phyloP scores from a whole-genome alignment of 1,284 basidiomycete species.

The Ganoderma lingzhi region DNA sequence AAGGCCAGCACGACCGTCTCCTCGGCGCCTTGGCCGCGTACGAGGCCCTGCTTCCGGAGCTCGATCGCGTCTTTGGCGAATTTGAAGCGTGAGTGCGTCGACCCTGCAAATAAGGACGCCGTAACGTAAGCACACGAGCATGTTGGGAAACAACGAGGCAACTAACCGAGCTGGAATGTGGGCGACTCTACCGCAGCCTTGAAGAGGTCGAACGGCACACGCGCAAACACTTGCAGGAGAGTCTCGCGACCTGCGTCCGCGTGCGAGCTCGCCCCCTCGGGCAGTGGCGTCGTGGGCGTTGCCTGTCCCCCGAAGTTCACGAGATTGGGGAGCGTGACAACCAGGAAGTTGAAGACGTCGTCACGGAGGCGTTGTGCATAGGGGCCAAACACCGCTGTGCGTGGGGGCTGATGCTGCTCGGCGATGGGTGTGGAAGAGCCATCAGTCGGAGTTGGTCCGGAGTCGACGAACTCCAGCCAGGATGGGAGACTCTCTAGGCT shows the following conservation, averaged over 20 bases:
- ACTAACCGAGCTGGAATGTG: constrained; percentile 78
- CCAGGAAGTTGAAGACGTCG: constrained; percentile 80
- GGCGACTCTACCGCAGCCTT: constrained; percentile 81
- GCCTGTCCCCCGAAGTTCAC: constrained; percentile 49
- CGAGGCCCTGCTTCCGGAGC: constrained; percentile 73
- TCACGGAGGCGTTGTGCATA: constrained; percentile 75
- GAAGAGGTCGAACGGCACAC: constrained; percentile 83
- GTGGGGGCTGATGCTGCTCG: constrained; percentile 45
- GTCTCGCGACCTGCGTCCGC: constrained; percentile 63
- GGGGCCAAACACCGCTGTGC: constrained; percentile 70
- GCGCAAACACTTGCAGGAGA: constrained; percentile 75
- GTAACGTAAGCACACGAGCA: constrained; percentile 2
- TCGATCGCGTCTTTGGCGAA: constrained; percentile 91
- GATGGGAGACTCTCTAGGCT: constrained; percentile 73
- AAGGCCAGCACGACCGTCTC: constrained; percentile 90
- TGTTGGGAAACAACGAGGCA: not conserved
- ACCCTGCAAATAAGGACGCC: constrained; percentile 51
- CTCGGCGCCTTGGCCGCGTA: constrained; percentile 68
- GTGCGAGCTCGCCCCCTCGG: constrained; percentile 48
- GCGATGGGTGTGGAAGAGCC: constrained; percentile 58
- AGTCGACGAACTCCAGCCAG: constrained; percentile 81
- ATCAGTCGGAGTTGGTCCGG: constrained; percentile 59
- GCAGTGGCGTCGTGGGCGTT: constrained; percentile 39
- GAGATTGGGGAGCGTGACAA: constrained; percentile 72
- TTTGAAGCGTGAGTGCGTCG: constrained; percentile 86